Percentiles rank a stretch among this genome's conserved stretches.
These are phyloP conservation scores for Cordyceps javanica DNA, from an alignment of 2,329 filamentous ascomycete species.

Conservation along the genomic window DNA sequence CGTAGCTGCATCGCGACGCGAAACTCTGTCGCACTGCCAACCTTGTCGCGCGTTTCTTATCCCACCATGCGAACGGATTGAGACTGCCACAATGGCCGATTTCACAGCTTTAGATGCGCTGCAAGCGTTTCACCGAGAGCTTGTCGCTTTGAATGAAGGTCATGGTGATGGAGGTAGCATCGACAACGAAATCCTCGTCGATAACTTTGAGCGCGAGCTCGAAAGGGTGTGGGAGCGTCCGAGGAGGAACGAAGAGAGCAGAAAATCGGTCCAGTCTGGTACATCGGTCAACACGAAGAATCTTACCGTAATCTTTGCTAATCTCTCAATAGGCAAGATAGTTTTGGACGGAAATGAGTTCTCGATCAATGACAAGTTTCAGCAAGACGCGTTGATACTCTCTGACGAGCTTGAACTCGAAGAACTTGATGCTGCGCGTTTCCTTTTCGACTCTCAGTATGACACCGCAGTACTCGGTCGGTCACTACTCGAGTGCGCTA, in stretches of 20 bases:
- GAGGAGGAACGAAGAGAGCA: constrained; percentile 66
- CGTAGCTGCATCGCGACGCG: not conserved
- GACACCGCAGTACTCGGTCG: constrained; percentile 65
- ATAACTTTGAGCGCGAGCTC: constrained; percentile 65
- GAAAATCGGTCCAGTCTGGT: constrained; percentile 65
- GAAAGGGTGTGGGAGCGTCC: constrained; percentile 70
- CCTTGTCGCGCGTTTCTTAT: constrained; percentile 7
- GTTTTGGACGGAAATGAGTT: constrained; percentile 68
- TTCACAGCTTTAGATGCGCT: constrained; percentile 68
- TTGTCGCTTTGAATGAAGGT: constrained; percentile 68
- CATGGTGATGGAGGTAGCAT: constrained; percentile 52
- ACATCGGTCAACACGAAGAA: not conserved
- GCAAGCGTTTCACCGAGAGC: constrained; percentile 78
- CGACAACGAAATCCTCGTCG: constrained; percentile 62
- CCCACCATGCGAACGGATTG: constrained; percentile 41
- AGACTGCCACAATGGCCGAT: constrained; percentile 59
- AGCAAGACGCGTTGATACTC: constrained; percentile 72
- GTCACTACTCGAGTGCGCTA: constrained; percentile 67
- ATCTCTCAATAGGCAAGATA: constrained; percentile 61
- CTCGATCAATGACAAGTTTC: constrained; percentile 78
- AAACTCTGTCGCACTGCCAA: not conserved
- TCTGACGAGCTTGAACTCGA: constrained; percentile 87
- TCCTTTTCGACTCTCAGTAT: constrained; percentile 67
- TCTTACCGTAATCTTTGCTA: constrained; percentile 9
- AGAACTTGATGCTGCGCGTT: constrained; percentile 73